phyloP scores from a whole-genome alignment of 306 rosid genomes.

The Carpinus viminea region DNA sequence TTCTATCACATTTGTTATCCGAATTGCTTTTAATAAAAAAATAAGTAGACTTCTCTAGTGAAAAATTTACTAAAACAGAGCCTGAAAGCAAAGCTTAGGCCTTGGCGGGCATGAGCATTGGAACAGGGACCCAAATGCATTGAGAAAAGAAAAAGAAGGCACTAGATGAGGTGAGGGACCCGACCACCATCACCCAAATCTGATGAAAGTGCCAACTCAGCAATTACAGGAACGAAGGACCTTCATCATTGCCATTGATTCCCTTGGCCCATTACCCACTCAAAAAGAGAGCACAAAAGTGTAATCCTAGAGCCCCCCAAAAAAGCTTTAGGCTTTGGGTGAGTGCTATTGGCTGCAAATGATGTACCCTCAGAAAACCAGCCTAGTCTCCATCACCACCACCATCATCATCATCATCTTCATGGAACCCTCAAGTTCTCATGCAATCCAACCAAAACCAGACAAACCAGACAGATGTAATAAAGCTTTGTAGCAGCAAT shows the following conservation, averaged over 20 bases:
- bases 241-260: slow-evolving; percentile 34
- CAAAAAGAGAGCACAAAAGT: not conserved
- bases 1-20: no score
- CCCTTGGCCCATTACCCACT: slow-evolving; percentile 5
- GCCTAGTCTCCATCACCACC: not conserved
- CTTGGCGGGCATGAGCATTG: slow-evolving; percentile 12
- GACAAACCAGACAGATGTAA: not conserved
- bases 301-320: slow-evolving; percentile 4
- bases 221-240: slow-evolving; percentile 14
- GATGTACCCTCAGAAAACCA: not conserved
- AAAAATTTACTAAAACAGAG: no score
- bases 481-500: no score
- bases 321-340: slow-evolving; percentile 5
- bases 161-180: slow-evolving; percentile 9
- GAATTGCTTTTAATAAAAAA: no score
- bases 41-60: no score
- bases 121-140: not conserved
- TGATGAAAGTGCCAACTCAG: slow-evolving; percentile 34
- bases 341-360: not conserved
- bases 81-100: not conserved
- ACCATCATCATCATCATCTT: no score
- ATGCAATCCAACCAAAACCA: not conserved
- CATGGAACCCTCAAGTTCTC: not conserved
- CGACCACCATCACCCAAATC: slow-evolving; percentile 29
- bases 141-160: not conserved